phyloP scores from a whole-genome alignment of 345 rosid genomes.

The Populus pruinosa region DNA sequence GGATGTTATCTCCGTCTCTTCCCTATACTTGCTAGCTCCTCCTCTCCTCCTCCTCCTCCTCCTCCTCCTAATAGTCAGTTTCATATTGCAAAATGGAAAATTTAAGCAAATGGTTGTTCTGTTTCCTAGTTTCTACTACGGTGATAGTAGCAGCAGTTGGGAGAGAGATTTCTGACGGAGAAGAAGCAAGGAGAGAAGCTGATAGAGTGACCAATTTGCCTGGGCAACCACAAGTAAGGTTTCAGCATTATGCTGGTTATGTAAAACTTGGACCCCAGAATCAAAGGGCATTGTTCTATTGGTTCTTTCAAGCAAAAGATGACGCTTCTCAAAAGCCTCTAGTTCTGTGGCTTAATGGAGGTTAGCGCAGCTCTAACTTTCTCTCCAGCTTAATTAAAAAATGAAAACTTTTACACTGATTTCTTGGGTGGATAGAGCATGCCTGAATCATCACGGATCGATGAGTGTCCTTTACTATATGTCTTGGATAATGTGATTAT shows the following conservation, averaged over 20 bases:
- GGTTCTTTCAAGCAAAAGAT: slow-evolving; percentile 63
- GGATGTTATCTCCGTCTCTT: too few relatives aligned
- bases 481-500: too few relatives aligned
- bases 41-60: too few relatives aligned
- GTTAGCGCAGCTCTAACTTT: slow-evolving; percentile 16
- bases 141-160: neutral
- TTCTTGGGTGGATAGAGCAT: too few relatives aligned
- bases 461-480: too few relatives aligned
- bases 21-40: too few relatives aligned
- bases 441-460: too few relatives aligned
- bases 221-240: slow-evolving; percentile 52
- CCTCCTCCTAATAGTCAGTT: too few relatives aligned
- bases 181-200: slow-evolving; percentile 23
- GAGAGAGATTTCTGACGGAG: too few relatives aligned
- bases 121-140: neutral
- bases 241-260: slow-evolving; percentile 62
- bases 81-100: neutral
- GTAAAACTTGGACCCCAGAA: slow-evolving; percentile 30
- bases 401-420: too few relatives aligned
- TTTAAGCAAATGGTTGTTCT: neutral
- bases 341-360: slow-evolving; percentile 79
- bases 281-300: slow-evolving; percentile 57
- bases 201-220: slow-evolving; percentile 48
- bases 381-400: too few relatives aligned
- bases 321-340: slow-evolving; percentile 43